A percentile compares a stretch with the other conserved stretches of the same genome.
Evolutionary conservation across 305 asterid genomes (phyloP).

Genomic region (Solanum aculeatissimum): DNA sequence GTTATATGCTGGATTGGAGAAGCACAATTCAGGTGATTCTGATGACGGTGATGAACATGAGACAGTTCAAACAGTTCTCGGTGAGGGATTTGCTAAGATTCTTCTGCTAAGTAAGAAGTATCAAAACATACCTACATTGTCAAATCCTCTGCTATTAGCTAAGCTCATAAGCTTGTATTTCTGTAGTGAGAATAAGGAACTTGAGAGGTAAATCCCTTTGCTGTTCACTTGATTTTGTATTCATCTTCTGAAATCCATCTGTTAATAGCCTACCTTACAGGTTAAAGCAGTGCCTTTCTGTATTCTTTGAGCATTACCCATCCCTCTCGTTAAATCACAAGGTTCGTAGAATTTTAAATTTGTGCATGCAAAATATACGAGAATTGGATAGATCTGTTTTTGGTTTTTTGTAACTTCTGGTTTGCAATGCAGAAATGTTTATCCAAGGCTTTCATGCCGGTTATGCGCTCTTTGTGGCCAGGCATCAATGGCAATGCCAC

Average conservation of each 20-base stretch:
- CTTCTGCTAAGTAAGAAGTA: constrained; percentile 68
- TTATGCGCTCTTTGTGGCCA: constrained; percentile 88
- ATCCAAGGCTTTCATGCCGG: constrained; percentile 76
- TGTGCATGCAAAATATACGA: background rate
- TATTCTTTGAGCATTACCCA: constrained; percentile 95
- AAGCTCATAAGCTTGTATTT: constrained; percentile 70
- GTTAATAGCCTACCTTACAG: constrained; percentile 25
- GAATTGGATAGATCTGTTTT: background rate
- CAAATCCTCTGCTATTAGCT: constrained; percentile 50
- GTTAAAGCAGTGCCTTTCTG: constrained; percentile 87
- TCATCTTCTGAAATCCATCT: background rate
- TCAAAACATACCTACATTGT: constrained; percentile 33
- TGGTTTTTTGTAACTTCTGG: background rate
- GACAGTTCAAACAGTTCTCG: constrained; percentile 55
- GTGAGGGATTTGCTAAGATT: constrained; percentile 91
- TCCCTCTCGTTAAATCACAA: constrained; percentile 76
- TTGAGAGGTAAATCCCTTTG: constrained; percentile 44
- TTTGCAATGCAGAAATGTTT: constrained; percentile 57
- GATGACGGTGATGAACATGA: constrained; percentile 53
- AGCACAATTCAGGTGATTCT: constrained; percentile 34
- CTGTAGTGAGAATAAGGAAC: constrained; percentile 35
- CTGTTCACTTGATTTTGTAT: background rate
- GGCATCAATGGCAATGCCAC: constrained; percentile 54
- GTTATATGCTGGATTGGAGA: constrained; percentile 52
- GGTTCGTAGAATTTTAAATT: constrained; percentile 21